Percentiles rank a stretch among this genome's conserved stretches.
Evolutionary conservation across 306 rosid genomes (phyloP).

Genomic region (Pachyrhizus erosus): DNA sequence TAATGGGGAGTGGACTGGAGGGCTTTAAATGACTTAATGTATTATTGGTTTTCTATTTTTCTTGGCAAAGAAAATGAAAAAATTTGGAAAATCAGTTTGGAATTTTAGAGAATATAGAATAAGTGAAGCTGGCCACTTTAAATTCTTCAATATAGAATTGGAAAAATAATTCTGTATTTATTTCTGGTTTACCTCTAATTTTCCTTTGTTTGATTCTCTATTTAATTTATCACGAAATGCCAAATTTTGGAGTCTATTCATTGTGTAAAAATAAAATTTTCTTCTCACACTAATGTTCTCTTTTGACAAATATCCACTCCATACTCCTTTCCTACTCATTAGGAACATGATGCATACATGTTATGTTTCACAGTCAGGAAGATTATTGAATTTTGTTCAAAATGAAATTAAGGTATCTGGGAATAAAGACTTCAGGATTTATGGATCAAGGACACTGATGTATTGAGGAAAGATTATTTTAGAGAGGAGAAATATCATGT

Average conservation of each 20-base stretch:
- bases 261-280: neutral
- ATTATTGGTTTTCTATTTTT: neutral
- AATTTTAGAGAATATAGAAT: neutral
- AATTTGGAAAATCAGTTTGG: neutral
- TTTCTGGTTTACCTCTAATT: neutral
- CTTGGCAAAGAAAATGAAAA: neutral
- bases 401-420: neutral
- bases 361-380: neutral
- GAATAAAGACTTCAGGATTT: neutral
- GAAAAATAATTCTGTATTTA: neutral
- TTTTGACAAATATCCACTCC: neutral
- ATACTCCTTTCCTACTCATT: neutral
- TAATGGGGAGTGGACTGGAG: neutral
- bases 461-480: neutral
- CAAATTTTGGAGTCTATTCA: neutral
- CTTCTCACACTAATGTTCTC: neutral
- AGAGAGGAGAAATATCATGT: neutral
- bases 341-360: neutral
- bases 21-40: conserved; percentile 9
- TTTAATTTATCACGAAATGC: neutral
- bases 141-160: neutral
- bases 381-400: no score
- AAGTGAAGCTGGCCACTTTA: neutral
- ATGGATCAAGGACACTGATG: neutral
- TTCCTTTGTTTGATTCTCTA: neutral